phyloP scores from a whole-genome alignment of 176 grass and related monocot genomes.

The Avena atlantica region DNA sequence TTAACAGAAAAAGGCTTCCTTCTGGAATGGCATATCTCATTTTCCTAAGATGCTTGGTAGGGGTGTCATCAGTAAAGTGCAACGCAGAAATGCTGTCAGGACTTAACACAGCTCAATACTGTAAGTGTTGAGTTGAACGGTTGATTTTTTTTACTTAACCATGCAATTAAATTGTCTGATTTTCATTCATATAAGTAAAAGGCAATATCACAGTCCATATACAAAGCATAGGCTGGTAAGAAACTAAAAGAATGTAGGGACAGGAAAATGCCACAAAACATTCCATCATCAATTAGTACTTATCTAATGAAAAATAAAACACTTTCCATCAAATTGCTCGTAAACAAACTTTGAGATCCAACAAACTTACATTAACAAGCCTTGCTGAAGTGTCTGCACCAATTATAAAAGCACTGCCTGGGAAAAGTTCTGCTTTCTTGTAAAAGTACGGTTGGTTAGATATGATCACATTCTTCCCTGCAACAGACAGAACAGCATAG shows the following conservation, averaged over 20 bases:
- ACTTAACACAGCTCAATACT: slow-evolving; percentile 13
- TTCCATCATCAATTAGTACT: neutral
- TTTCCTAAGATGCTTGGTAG: neutral
- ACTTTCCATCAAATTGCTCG: neutral
- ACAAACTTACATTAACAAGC: slow-evolving; percentile 81
- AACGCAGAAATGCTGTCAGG: neutral
- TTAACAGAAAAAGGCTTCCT: neutral
- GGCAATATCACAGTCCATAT: neutral
- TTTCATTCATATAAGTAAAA: slow-evolving; percentile 33
- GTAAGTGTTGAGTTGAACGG: neutral
- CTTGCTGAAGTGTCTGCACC: slow-evolving; percentile 87
- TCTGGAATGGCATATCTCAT: neutral
- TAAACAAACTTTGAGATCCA: slow-evolving; percentile 9
- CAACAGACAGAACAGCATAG: slow-evolving; percentile 47
- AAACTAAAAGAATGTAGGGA: slow-evolving; percentile 20
- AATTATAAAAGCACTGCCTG: slow-evolving; percentile 92
- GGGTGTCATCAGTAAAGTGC: neutral
- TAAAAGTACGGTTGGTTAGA: slow-evolving; percentile 97
- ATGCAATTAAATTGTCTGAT: neutral
- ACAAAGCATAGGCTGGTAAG: slow-evolving; percentile 16
- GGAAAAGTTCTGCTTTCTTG: slow-evolving; percentile 93
- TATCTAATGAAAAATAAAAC: slow-evolving; percentile 26
- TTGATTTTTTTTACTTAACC: neutral
- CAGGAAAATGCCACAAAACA: neutral
- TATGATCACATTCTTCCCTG: slow-evolving; percentile 91